These are phyloP conservation scores for Tolypocladium paradoxum DNA, from an alignment of 2,329 filamentous ascomycete genomes.

Conservation along the genomic window DNA sequence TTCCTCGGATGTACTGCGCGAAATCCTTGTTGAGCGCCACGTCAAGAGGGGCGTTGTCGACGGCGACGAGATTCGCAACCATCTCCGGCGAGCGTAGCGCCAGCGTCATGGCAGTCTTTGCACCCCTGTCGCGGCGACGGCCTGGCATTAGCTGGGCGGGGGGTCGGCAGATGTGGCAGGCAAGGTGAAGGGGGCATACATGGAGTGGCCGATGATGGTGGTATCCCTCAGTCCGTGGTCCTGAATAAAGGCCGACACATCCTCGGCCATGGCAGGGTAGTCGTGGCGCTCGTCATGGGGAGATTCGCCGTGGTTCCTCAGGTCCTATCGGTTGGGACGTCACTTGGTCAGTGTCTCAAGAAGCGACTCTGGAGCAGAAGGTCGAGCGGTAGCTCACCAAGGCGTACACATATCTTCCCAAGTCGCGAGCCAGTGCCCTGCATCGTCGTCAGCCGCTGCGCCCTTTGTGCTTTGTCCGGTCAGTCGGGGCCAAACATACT, in stretches of 20 bases:
- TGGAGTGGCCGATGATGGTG: conserved; percentile 85
- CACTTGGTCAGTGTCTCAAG: not conserved
- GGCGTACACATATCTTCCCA: conserved; percentile 72
- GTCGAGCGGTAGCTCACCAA: conserved; percentile 42
- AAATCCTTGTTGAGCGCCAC: conserved; percentile 66
- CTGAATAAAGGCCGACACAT: conserved; percentile 68
- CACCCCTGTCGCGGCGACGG: conserved; percentile 50
- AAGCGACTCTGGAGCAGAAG: not conserved
- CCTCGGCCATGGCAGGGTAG: conserved; percentile 72
- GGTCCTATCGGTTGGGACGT: conserved; percentile 45
- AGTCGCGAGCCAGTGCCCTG: conserved; percentile 70
- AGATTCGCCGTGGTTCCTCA: conserved; percentile 88
- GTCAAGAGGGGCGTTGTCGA: conserved; percentile 88
- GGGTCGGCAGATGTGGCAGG: not conserved
- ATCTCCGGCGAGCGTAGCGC: conserved; percentile 60
- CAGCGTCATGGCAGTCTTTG: conserved; percentile 84
- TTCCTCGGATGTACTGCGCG: conserved; percentile 67
- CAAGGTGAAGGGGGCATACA: conserved; percentile 40
- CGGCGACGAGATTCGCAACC: conserved; percentile 63
- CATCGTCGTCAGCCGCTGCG: conserved; percentile 4
- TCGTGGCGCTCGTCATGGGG: conserved; percentile 68
- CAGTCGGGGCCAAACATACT: conserved; percentile 44
- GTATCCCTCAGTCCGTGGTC: conserved; percentile 58
- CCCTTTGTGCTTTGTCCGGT: not conserved
- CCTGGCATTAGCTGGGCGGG: not conserved